phyloP scores from a whole-genome alignment of 345 rosid species.

The Mallotus nudiflorus region DNA sequence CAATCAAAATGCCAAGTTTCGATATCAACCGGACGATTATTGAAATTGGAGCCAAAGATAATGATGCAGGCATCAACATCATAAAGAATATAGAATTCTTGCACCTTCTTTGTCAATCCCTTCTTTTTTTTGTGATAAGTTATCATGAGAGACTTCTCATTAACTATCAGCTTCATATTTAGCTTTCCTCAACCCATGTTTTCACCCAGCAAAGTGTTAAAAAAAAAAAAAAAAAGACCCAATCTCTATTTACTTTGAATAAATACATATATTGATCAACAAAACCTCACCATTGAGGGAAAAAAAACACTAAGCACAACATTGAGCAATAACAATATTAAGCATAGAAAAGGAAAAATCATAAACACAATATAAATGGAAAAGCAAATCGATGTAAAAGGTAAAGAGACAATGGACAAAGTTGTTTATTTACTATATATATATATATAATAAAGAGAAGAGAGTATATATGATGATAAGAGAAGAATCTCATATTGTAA shows the following conservation, averaged over 20 bases:
- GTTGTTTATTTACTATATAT: not conserved
- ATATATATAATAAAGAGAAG: not conserved
- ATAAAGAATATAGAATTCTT: conserved; percentile 36
- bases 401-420: not conserved
- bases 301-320: not conserved
- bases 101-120: conserved; percentile 37
- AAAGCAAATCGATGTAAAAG: not conserved
- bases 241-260: too few species aligned
- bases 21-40: not conserved
- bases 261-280: too few species aligned
- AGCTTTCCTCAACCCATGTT: conserved; percentile 42
- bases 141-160: conserved; percentile 32
- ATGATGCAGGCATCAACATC: conserved; percentile 36
- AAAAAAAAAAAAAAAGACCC: not conserved
- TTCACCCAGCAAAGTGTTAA: not conserved
- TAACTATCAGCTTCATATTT: conserved; percentile 28
- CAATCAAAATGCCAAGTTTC: conserved; percentile 29
- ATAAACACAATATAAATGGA: not conserved
- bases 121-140: conserved; percentile 36
- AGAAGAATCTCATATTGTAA: not conserved
- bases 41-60: conserved; percentile 18
- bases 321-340: not conserved
- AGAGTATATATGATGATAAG: too few species aligned
- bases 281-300: too few species aligned
- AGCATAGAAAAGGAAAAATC: not conserved